Evolutionary conservation across 176 grass and related monocot genomes (phyloP), one percentile per base, ranked within the genome.

Genomic region (Hordeum marinum): DNA sequence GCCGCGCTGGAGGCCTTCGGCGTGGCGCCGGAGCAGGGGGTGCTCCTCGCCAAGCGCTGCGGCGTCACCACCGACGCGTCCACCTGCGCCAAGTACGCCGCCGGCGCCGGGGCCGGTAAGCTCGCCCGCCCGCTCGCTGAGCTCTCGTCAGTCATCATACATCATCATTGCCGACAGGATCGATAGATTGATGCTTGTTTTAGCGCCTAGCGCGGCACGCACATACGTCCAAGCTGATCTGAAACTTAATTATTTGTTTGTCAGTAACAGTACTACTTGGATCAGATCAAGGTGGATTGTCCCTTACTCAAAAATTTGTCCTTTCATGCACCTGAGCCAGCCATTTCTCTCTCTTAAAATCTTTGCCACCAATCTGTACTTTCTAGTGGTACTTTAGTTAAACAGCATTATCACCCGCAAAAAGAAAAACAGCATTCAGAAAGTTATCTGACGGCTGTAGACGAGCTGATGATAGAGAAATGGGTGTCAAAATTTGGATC

Each of bases 41-140:
- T 96, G 14, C n/a, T 15, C 13, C 87, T 96, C 39, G 94, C 91
- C 68, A 88, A 85, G 84, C 82, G 63, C 5, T 96, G 94, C 69
- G 90, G 83, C 80, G 91, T 89, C 81, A 63, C 86, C 37, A 50
- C 65, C 70, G 86, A 91, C 75, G 73, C 83, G 1, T 54, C 86
- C 86, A 81, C 84, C 80, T 95, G 94, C 83, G 2, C 48, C 81
- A 92, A 90, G 64, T 63, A 78, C 72, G n/a, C 73, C 68, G 17
- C 78, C 32, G 66, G 42, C 21, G 20, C 24, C 27, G 77, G 18
- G 1, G 39, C 80, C 39, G 84, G 68, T 66, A 27, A 77, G 41
- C 8, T 14, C 42, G 29, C 8, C 10, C 42, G 40, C 26, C 45
- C 45, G 13, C 45, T 50, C 6, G 5, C 14, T 5, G 46, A 50